phyloP scores from a whole-genome alignment of 257 asterid genomes.

The Lycium barbarum region DNA sequence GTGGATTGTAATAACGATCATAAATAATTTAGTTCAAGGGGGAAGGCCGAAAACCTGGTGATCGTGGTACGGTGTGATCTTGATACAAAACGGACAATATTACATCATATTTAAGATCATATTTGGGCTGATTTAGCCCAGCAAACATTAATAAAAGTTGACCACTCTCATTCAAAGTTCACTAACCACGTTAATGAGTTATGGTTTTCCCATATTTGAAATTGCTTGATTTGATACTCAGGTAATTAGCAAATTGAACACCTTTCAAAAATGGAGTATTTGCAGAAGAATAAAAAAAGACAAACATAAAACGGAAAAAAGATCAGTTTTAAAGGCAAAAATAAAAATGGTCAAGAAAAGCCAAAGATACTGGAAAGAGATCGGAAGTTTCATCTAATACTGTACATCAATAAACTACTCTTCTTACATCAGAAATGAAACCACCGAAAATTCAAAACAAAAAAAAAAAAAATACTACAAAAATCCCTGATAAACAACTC shows the following conservation, averaged over 20 bases:
- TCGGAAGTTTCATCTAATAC: conserved; percentile 7
- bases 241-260: not conserved
- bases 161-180: not conserved
- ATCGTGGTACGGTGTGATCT: too few relatives aligned
- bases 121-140: too few relatives aligned
- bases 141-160: not conserved
- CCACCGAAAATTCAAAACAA: not conserved
- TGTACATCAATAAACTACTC: conserved; percentile 19
- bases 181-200: not conserved
- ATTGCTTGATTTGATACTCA: not conserved
- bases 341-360: not conserved
- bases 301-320: not conserved
- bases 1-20: too few relatives aligned
- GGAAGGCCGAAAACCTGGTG: too few relatives aligned
- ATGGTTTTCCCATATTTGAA: not conserved
- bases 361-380: not conserved
- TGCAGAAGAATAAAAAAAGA: not conserved
- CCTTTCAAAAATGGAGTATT: not conserved
- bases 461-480: not conserved
- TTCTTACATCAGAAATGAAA: conserved; percentile 10
- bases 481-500: not conserved
- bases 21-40: too few relatives aligned
- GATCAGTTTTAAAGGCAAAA: not conserved
- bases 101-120: too few relatives aligned
- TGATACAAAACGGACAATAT: too few relatives aligned